Evolutionary conservation across 192 early-diverging fungal genomes (phyloP), one percentile per base, ranked within the genome.

Genomic region (Entomortierella beljakovae): DNA sequence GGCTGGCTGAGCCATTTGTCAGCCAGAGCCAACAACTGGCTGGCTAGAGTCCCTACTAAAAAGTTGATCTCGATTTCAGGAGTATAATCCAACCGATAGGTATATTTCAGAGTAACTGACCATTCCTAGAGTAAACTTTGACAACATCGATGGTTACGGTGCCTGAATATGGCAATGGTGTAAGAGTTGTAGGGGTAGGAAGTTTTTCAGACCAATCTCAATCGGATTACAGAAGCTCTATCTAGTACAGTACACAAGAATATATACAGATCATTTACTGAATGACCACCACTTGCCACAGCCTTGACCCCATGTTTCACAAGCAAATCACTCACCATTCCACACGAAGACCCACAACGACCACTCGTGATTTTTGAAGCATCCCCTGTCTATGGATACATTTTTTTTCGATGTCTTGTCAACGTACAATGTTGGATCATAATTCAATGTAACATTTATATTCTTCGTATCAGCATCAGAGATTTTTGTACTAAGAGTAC

Each of bases 331-430:
- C 28, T 43, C 4, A 46, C 29, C 71, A 61, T 60, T 5, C 57
- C 63, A 23, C 71, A 66, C 1, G 71, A 56, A 15, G 71, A 74
- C 3, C 71, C 71, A 33, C 71, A 74, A 10, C 35, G 63, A 7
- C 71, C 71, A 32, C 61, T 29, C 0, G 46, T 46, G 31, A 66
- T 28, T n/a, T 65, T 65, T 57, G 57, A 26, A 10, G 63, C 38
- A 60, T 66, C 50, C 26, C 53, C 48, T 18, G 57, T 35, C 71
- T 64, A 74, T 3, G 71, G 64, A 7, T 50, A 43, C 15, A 35
- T 58, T 15, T 32, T 22, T 0, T 23, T 31, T 0, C 50, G 31
- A 1, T 58, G 23, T 35, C 33, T 28, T 48, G 55, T 71, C 37
- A 20, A 43, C 54, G 16, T 13, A 57, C 0, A 10, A 4, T 1